Evolutionary conservation across 2,329 filamentous ascomycete genomes (phyloP), one percentile per base, ranked within the genome.

Genomic region (Penicillium sp.): DNA sequence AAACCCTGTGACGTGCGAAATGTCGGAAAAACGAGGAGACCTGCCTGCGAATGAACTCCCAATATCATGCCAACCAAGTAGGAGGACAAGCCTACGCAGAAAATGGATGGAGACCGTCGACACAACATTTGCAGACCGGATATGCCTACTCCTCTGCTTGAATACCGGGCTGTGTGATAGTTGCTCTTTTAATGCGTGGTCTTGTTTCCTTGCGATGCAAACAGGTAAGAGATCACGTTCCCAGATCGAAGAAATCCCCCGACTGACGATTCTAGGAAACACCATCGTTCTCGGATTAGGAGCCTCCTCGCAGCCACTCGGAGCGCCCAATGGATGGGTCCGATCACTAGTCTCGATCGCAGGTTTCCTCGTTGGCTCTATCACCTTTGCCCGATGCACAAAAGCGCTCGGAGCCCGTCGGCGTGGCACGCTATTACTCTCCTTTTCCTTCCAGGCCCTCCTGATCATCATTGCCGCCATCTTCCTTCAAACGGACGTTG

Each of bases 171-270:
- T 48, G 11, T 48, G 46, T 16, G 46, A 48, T 33, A 48, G 46
- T 16, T 48, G 46, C 19, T 29, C 46, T 22, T 48, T 48, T 27
- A 48, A 48, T n/a, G 27, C 46, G 2, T 48, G 46, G 46, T 48
- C 46, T 10, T 48, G 46, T 48, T 48, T 48, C 46, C 46, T 48
- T 7, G 46, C 46, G 2, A 48, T 48, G 46, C 46, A 48, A 48
- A 48, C 46, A 13, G 46, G 46, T 48, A 33, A 11, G 19, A 19
- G 22, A 27, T n/a, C 14, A 14, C 22, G 10, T 13, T 4, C 4
- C 29, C 10, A 35, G 19, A 27, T 33, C 8, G 21, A 3, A 9
- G 10, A 11, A 47, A 2, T 5, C 1, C 26, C 5, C n/a, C 16
- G n/a, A 5, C 44, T 48, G 21, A 48, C 2, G 21, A 5, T 35